These are phyloP conservation scores for Gossypium ekmanianum DNA, from an alignment of 345 rosid genomes.

Conservation along the genomic window DNA sequence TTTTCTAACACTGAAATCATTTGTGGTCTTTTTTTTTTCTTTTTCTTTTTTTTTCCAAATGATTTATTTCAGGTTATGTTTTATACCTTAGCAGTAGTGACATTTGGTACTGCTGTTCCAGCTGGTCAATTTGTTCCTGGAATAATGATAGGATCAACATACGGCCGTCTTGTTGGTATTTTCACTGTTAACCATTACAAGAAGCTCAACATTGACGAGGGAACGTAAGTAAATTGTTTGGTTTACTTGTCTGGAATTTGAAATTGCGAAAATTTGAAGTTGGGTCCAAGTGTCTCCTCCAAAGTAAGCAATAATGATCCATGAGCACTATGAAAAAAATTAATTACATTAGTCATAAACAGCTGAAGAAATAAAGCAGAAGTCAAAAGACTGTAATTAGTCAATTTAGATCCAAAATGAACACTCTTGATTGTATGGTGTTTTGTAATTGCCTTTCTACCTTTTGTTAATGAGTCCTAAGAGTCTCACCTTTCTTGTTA, in stretches of 20 bases:
- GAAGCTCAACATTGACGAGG: slow-evolving; percentile 95
- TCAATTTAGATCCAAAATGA: background rate
- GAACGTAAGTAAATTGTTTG: slow-evolving; percentile 71
- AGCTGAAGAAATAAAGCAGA: background rate
- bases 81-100: slow-evolving; percentile 80
- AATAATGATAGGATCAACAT: slow-evolving; percentile 97
- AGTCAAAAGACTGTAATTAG: background rate
- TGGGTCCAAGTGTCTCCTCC: background rate
- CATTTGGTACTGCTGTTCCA: slow-evolving; percentile 97
- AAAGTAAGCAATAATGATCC: background rate
- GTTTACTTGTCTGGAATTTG: background rate
- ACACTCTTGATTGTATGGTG: background rate
- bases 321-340: background rate
- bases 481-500: background rate
- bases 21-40: background rate
- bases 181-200: slow-evolving; percentile 81
- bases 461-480: background rate
- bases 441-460: background rate
- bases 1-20: background rate
- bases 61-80: slow-evolving; percentile 75
- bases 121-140: slow-evolving; percentile 99
- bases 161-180: slow-evolving; percentile 98
- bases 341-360: background rate
- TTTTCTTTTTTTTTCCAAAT: background rate
- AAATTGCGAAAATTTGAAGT: background rate